Evolutionary conservation across 108 stramenopile genomes (phyloP).

Genomic region (Cyclotella cryptica): DNA sequence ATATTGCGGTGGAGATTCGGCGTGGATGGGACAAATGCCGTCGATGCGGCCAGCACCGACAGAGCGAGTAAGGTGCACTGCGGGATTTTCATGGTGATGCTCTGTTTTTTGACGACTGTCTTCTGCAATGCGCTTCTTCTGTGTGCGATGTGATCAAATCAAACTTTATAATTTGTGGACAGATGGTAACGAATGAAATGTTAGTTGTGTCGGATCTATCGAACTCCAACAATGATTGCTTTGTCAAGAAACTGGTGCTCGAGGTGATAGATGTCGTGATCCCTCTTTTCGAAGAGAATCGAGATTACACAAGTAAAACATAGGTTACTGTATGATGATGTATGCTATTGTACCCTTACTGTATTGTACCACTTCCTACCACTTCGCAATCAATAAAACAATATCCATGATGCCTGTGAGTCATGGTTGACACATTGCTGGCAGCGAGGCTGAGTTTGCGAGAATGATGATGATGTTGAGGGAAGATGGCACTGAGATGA

Average conservation of each 20-base stretch:
- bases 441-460: not conserved
- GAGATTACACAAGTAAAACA: no score
- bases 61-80: not conserved
- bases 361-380: no score
- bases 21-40: constrained; percentile 8
- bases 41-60: not conserved
- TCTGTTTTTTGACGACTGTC: not conserved
- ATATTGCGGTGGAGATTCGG: not conserved
- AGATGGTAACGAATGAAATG: no score
- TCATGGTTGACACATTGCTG: not conserved
- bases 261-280: no score
- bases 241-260: not conserved
- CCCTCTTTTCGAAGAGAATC: constrained; percentile 13
- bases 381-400: no score
- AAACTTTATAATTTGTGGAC: constrained; percentile 5
- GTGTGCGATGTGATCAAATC: not conserved
- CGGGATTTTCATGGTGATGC: constrained; percentile 4
- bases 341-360: no score
- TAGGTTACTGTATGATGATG: no score
- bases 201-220: not conserved
- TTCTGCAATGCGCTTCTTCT: not conserved
- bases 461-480: not conserved
- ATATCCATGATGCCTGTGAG: no score
- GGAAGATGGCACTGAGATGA: no score
- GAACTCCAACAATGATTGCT: not conserved